Evolutionary conservation across 2,329 filamentous ascomycete species (phyloP).

Genomic region (Aspergillus fischeri): DNA sequence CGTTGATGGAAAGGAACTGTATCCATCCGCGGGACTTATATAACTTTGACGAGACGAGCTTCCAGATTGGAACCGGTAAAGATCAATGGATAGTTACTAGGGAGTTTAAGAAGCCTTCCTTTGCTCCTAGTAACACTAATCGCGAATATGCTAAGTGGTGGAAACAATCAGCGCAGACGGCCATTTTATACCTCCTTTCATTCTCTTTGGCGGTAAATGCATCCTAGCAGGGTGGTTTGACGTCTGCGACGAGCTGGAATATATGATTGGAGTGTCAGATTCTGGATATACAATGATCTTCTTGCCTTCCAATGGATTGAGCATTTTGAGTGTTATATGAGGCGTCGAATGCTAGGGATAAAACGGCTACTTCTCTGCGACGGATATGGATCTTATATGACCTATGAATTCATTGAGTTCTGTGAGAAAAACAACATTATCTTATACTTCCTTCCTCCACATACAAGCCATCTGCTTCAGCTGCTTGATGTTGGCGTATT

Average conservation of each 20-base stretch:
- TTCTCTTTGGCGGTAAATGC: background rate
- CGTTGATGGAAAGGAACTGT: background rate
- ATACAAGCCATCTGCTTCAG: background rate
- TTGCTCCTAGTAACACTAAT: background rate
- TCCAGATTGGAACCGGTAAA: background rate
- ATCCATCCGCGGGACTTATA: background rate
- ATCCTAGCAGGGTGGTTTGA: background rate
- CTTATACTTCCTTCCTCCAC: background rate
- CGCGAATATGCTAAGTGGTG: background rate
- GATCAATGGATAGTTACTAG: background rate
- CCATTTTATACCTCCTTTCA: background rate
- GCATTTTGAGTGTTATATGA: background rate
- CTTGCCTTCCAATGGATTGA: background rate
- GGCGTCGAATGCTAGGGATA: background rate
- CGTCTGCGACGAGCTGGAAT: background rate
- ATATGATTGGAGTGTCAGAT: background rate
- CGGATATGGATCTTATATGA: background rate
- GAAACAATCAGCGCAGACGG: background rate
- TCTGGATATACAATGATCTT: background rate
- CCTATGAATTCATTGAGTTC: background rate
- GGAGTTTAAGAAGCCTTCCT: background rate
- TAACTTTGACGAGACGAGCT: background rate
- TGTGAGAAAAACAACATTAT: background rate
- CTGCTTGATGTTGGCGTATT: background rate
- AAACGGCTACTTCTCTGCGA: background rate